Evolutionary conservation across 1,284 basidiomycete genomes (phyloP), one percentile per base, ranked within the genome.

Genomic region (Vanrija sp.): DNA sequence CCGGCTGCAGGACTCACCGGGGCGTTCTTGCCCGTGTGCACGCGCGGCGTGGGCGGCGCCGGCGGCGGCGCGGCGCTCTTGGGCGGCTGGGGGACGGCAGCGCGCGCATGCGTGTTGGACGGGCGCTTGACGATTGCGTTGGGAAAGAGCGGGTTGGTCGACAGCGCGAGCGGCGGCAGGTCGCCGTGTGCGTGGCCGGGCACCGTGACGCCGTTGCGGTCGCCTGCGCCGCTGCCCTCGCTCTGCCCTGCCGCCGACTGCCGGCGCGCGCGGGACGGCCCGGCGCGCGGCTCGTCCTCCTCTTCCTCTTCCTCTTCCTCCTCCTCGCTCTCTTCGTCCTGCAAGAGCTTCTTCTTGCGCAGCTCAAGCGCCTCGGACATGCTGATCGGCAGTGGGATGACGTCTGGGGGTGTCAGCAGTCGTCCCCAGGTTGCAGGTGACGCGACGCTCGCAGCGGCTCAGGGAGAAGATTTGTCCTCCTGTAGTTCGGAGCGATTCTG

Each of bases 381-480:
- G 14, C 62, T 58, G 28, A 75, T 71, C 7, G 73, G 73, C 25
- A 60, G 58, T 5, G 73, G 73, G 16, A 73, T 61, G 38, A 75
- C 69, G 60, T 75, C 73, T 75, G 44, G 21, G 19, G 12, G 39
- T 45, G 50, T 46, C 28, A 49, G 52, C 38, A 23, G 38, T 10
- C 19, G 47, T 62, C 49, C 59, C 25, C 49, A 29, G 52, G 50
- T 23, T 38, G 18, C n/a, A 38, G 48, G 47, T 18, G 14, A 18
- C 14, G 23, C 8, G 50, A 38, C 19, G 29, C 23, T 19, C 28
- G 29, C 26, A 40, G 34, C 43, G 43, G 57, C 53, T 74, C 73
- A 75, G 73, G 64, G 68, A 74, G 73, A 75, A 75, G 69, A 75
- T 75, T 74, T 57, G 49, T 51, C 54, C 57, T 67, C 67, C 55